These are phyloP conservation scores for Sinapis alba DNA, from an alignment of 441 rosid species.

Conservation along the genomic window DNA sequence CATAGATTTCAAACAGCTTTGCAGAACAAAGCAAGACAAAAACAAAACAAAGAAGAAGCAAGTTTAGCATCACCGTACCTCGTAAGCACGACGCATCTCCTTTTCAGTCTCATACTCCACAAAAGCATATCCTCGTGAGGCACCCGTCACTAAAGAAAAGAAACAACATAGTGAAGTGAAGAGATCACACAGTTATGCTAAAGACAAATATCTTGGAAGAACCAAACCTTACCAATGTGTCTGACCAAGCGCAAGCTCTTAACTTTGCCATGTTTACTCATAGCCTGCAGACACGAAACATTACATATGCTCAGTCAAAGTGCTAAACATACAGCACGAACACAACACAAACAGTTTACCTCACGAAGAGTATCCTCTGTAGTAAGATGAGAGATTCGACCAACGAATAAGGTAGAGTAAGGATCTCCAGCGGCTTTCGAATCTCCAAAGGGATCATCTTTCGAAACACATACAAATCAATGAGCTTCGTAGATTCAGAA, in stretches of 20 bases:
- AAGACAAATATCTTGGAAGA: background rate
- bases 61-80: conserved; percentile 43
- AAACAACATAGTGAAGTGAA: background rate
- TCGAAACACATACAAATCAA: background rate
- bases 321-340: background rate
- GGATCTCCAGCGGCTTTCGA: conserved; percentile 82
- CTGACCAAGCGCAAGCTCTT: conserved; percentile 85
- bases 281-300: conserved; percentile 48
- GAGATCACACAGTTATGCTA: background rate
- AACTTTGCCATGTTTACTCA: conserved; percentile 85
- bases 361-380: conserved; percentile 64
- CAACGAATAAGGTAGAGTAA: conserved; percentile 76
- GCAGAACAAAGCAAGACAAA: background rate
- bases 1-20: conserved; percentile 1
- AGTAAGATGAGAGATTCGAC: conserved; percentile 78
- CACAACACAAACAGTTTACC: conserved; percentile 39
- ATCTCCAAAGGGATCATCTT: conserved; percentile 90
- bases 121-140: conserved; percentile 85
- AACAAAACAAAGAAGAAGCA: background rate
- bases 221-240: conserved; percentile 65
- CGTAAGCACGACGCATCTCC: conserved; percentile 81
- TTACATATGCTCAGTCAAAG: background rate
- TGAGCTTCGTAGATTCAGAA: background rate
- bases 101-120: conserved; percentile 79
- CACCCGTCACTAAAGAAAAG: conserved; percentile 71